A percentile compares a stretch with the other conserved stretches of the same genome.
Conservation (phyloP, 441 rosid genomes). For the Kokia cookei region DNA sequence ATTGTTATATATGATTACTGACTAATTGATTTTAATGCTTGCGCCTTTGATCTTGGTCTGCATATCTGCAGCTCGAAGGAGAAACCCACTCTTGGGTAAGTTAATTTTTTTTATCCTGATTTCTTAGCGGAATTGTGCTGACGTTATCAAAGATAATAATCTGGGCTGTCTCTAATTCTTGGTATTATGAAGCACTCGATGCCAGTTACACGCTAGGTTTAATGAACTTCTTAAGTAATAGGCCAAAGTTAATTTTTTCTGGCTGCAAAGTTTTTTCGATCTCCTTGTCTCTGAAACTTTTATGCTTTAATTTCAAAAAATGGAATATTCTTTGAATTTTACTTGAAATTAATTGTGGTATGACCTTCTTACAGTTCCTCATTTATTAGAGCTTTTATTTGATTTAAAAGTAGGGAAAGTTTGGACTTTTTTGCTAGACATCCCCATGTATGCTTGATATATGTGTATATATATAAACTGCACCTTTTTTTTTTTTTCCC, state of each 20-base stretch:
- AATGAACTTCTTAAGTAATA: background rate
- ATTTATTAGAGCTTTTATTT: background rate
- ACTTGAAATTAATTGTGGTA: background rate
- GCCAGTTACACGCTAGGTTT: background rate
- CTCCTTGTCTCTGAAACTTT: background rate
- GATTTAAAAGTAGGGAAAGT: background rate
- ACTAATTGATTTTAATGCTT: conserved; percentile 8
- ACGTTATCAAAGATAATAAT: too few species aligned
- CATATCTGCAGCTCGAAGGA: conserved; percentile 88
- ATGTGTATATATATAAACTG: too few species aligned
- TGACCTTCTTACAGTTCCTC: background rate
- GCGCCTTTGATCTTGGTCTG: background rate
- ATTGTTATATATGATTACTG: background rate
- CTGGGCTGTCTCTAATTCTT: background rate
- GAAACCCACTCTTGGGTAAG: conserved; percentile 99
- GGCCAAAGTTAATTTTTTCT: background rate
- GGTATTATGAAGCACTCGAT: background rate
- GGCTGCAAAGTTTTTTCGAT: background rate
- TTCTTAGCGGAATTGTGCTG: background rate
- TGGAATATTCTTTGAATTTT: background rate
- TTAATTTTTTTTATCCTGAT: background rate
- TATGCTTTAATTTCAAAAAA: background rate
- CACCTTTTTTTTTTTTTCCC: too few species aligned
- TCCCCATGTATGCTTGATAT: background rate
- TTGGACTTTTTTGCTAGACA: background rate